Evolutionary conservation across 495 filamentous ascomycete species (phyloP).

Genomic region (Daldinia loculata): DNA sequence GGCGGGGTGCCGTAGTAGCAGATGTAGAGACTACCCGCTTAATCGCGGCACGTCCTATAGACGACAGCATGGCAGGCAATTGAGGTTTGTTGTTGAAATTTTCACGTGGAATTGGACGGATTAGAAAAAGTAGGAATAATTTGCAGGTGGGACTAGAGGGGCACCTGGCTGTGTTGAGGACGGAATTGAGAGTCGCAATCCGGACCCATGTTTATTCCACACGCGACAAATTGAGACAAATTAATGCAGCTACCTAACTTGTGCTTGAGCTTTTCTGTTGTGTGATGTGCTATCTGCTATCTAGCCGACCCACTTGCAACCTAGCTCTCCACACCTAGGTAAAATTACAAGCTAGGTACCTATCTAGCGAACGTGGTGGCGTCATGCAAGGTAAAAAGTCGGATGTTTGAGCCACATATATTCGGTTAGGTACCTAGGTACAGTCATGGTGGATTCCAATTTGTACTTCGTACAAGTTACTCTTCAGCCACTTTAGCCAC

Average conservation of each 20-base stretch:
- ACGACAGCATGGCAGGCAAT: conserved; percentile 49
- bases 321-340: conserved; percentile 5
- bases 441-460: too few species aligned
- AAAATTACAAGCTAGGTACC: conserved; percentile 2
- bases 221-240: conserved; percentile 23
- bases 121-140: not conserved
- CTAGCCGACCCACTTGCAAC: conserved; percentile 5
- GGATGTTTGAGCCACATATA: not conserved
- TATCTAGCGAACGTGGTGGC: not conserved
- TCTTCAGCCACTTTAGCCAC: too few species aligned
- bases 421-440: too few species aligned
- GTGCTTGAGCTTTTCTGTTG: conserved; percentile 18
- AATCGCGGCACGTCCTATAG: conserved; percentile 48
- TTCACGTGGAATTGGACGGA: not conserved
- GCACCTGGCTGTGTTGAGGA: conserved; percentile 1
- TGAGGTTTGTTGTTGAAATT: conserved; percentile 5
- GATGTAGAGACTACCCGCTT: conserved; percentile 39
- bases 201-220: conserved; percentile 29
- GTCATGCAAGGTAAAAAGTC: not conserved
- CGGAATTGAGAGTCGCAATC: conserved; percentile 7
- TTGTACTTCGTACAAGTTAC: too few species aligned
- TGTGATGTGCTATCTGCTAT: not conserved
- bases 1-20: conserved; percentile 26
- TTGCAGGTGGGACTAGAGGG: conserved; percentile 4
- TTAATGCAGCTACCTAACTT: conserved; percentile 4